Evolutionary conservation across 2,329 filamentous ascomycete genomes (phyloP).

Genomic region (Calonectria montana): DNA sequence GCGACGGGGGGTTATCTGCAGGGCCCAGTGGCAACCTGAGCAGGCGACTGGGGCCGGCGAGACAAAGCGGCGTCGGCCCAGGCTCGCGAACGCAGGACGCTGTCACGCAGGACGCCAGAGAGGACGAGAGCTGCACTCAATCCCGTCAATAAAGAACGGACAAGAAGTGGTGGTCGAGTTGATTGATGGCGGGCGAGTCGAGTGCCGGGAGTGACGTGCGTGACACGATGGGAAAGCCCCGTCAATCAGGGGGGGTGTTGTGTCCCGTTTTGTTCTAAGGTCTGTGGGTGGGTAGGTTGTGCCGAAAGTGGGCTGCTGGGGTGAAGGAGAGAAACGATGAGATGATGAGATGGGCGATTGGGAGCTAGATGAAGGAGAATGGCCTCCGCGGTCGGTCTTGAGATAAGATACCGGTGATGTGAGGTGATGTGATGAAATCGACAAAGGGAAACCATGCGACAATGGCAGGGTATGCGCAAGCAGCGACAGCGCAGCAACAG

Average conservation of each 20-base stretch:
- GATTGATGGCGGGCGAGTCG: constrained; percentile 18
- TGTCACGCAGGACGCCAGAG: constrained; percentile 18
- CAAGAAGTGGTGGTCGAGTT: constrained; percentile 9
- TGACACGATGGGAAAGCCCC: constrained; percentile 20
- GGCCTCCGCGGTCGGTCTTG: neutral
- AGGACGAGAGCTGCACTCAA: neutral
- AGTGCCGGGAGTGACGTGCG: constrained; percentile 27
- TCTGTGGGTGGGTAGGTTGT: constrained; percentile 16
- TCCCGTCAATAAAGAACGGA: neutral
- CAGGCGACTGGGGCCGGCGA: neutral
- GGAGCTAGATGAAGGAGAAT: neutral
- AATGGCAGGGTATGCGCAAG: constrained; percentile 14
- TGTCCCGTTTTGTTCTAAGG: constrained; percentile 21
- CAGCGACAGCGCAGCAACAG: constrained; percentile 7
- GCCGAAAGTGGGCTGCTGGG: constrained; percentile 18
- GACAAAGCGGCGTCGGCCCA: neutral
- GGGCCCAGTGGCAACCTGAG: neutral
- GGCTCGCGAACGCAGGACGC: constrained; percentile 5
- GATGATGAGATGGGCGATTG: constrained; percentile 10
- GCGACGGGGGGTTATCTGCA: constrained; percentile 1
- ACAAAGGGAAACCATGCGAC: constrained; percentile 15
- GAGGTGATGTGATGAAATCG: constrained; percentile 19
- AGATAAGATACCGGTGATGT: constrained; percentile 4
- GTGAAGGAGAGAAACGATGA: constrained; percentile 1
- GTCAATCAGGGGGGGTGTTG: constrained; percentile 11